Conservation (phyloP, 2,329 filamentous ascomycete genomes). For the Amauroascus niger region DNA sequence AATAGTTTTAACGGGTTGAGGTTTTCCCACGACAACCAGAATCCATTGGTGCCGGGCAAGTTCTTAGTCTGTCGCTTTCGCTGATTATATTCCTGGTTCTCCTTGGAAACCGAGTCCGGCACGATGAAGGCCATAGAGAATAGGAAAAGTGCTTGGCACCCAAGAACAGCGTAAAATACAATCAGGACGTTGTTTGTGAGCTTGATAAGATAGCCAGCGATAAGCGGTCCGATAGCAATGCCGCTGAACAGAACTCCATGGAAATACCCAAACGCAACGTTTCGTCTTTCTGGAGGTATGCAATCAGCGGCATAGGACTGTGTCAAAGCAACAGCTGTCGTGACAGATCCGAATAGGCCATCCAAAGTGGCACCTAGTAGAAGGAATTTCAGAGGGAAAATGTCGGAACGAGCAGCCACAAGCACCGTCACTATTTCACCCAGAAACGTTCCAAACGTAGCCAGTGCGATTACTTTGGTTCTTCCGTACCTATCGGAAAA, state of each 20-base stretch:
- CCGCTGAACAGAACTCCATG: slow-evolving; percentile 82
- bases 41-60: slow-evolving; percentile 26
- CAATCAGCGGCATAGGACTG: slow-evolving; percentile 88
- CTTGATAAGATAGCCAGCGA: slow-evolving; percentile 71
- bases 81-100: slow-evolving; percentile 59
- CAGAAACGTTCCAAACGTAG: slow-evolving; percentile 62
- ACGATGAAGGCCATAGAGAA: slow-evolving; percentile 59
- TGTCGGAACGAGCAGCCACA: slow-evolving; percentile 63
- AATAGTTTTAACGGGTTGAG: slow-evolving; percentile 56
- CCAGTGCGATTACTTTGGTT: slow-evolving; percentile 60
- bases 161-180: slow-evolving; percentile 76
- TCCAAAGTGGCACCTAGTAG: slow-evolving; percentile 68
- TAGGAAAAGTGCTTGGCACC: slow-evolving; percentile 64
- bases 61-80: slow-evolving; percentile 52
- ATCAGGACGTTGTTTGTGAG: slow-evolving; percentile 63
- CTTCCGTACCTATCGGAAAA: slow-evolving; percentile 82
- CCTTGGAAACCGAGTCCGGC: slow-evolving; percentile 73
- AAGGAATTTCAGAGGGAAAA: slow-evolving; percentile 66
- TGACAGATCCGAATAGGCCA: slow-evolving; percentile 81
- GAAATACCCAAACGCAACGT: slow-evolving; percentile 78
- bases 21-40: slow-evolving; percentile 26
- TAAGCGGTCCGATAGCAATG: slow-evolving; percentile 74
- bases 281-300: slow-evolving; percentile 66
- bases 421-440: slow-evolving; percentile 69
- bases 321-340: slow-evolving; percentile 64